Base-by-base conservation (phyloP, 345 rosid genomes). In the Bruguiera gymnorhiza region DNA sequence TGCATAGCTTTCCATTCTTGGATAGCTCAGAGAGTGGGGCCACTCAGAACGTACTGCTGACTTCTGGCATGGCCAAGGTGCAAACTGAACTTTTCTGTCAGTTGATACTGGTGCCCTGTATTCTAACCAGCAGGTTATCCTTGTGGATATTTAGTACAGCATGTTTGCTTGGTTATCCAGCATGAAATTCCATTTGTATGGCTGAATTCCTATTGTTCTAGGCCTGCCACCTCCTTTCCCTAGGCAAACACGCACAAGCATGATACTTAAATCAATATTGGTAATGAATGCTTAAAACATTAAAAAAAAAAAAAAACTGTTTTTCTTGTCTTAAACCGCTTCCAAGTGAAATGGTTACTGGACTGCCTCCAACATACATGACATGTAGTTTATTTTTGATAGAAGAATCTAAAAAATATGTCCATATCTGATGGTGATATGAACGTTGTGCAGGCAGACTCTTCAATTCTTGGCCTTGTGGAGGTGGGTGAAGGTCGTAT, bases 11-110 rank as follows among this genome's bases (percentile, higher is more conserved):
- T 77, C 97, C 97, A 74, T 84, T 94, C 73, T 77, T 85, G 74
- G 99, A 94, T 83, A 92, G 89, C 81, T 88, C 99, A 15, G 99
- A 95, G 79, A 89, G 99, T 79, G 98, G 98, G 26, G 97, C 97
- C 61, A 93, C 93, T 62, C 93, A 91, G 77, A 92, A 83, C 81
- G 79, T 90, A 67, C 82, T 88, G 60, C 81, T 76, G 76, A 79
- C 78, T 68, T 77, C 89, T 60, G 91, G 92, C 71, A 76, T 76
- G 76, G 69, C 34, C 34, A 90, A 88, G 87, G 96, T 88, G 78
- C 70, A 76, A 32, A 23, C 31, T 20, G 26, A 39, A 16, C 53
- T 36, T 39, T 70, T 23, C 6, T 7, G 6, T 36, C 27, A 13
- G 29, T 29, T 19, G 60, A 29, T 60, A 39, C 23, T 23, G 15